A percentile compares a stretch with the other conserved stretches of the same genome.
phyloP scores from a whole-genome alignment of 2,329 filamentous ascomycete genomes.

The Ilyonectria sp. region DNA sequence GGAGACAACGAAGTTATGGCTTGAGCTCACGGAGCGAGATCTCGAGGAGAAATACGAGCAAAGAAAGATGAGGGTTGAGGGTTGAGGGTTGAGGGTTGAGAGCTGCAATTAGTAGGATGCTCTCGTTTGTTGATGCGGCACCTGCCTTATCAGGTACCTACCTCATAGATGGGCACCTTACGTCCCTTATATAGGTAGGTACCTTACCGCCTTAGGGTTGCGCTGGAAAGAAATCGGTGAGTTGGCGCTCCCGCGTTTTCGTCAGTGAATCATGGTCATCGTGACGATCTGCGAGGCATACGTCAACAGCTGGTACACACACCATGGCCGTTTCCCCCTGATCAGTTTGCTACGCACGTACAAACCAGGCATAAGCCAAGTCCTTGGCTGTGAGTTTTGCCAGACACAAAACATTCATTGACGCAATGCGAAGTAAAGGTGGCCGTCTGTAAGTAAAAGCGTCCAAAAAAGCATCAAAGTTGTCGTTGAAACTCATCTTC shows the following conservation, averaged over 20 bases:
- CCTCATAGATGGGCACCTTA: no score
- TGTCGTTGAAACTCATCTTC: neutral
- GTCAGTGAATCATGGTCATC: slow-evolving; percentile 20
- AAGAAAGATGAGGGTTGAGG: neutral
- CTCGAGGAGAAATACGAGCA: neutral
- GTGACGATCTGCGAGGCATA: slow-evolving; percentile 3
- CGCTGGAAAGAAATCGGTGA: neutral
- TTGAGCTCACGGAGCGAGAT: neutral
- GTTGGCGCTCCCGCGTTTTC: neutral
- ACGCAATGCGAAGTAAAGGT: neutral
- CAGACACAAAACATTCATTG: neutral
- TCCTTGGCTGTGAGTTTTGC: neutral
- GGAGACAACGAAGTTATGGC: neutral
- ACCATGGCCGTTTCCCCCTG: neutral
- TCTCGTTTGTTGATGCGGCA: neutral
- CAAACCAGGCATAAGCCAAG: neutral
- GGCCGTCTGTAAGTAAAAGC: neutral
- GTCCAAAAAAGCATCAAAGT: neutral
- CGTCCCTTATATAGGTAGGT: neutral
- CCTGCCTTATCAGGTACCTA: neutral
- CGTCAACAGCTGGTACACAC: slow-evolving; percentile 25
- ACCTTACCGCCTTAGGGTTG: neutral
- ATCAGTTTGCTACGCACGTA: neutral
- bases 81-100: neutral
- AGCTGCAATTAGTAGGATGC: no score